Base-by-base conservation (phyloP, 106 monocot genomes). In the Allium sativum region DNA sequence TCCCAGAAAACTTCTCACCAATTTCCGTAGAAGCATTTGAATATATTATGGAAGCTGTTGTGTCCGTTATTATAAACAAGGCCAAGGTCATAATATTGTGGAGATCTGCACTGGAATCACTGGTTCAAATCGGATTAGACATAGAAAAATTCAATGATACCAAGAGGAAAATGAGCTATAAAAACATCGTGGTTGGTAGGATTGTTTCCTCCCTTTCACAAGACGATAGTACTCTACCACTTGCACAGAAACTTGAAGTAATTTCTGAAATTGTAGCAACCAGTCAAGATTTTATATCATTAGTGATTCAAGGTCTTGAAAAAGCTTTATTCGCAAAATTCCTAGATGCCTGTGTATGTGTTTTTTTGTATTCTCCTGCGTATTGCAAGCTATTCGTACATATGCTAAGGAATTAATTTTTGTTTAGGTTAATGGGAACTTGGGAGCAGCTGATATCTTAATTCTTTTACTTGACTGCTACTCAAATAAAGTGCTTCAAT, bases 401-500 rank as follows among this genome's bases (percentile, higher is more conserved):
- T 41, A 18, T 17, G 43, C 16, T 42, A 42, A 21, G 43, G 7
- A 66, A 45, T 60, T 58, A 20, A 20, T 71, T 63, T 40, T 65
- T 45, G 21, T 67, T 50, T 59, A 87, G 92, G 72, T 67, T 67
- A 65, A 73, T 42, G 77, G 75, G 55, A 62, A 73, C 61, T 56
- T 40, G 11, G 74, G 73, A 59, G 48, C 66, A 57, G 61, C 72
- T 41, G 65, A 76, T 18, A 59, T 65, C 80, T 70, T 88, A 63
- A 53, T 79, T 76, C 64, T 67, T 70, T 50, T 92, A 15, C 77
- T 92, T 50, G 55, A 88, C 45, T 92, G 78, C 57, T 98, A 92
- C 71, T 80, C 78, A 48, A 69, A 53, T 58, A 70, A 75, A 43
- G 73, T 98, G 54, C 80, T 98, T 72, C 68, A 84, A 58, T 75